A percentile compares a stretch with the other conserved stretches of the same genome.
phyloP scores from a whole-genome alignment of 768 basidiomycete genomes.

The Macrolepiota fuliginosa region DNA sequence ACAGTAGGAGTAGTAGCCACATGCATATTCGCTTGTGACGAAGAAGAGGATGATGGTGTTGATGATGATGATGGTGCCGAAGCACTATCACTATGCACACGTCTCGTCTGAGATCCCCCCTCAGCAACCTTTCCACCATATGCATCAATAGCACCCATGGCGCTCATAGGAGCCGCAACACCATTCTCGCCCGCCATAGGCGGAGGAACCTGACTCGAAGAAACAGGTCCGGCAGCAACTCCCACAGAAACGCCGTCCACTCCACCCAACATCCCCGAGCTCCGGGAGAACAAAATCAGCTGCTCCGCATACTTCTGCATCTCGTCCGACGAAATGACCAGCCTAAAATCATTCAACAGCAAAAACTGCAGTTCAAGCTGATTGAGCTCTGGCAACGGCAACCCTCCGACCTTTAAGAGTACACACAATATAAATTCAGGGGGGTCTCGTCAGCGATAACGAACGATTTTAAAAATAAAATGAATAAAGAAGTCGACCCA shows the following conservation, averaged over 20 bases:
- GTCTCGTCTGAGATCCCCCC: not conserved
- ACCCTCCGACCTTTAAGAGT: slow-evolving; percentile 82
- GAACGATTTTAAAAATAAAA: not conserved
- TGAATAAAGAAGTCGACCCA: slow-evolving; percentile 29
- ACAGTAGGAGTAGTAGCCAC: not conserved
- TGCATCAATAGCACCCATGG: slow-evolving; percentile 56
- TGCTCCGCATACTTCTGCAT: slow-evolving; percentile 96
- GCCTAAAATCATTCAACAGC: slow-evolving; percentile 90
- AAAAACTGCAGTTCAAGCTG: slow-evolving; percentile 97
- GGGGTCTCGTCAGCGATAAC: not conserved
- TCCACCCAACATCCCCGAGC: slow-evolving; percentile 1
- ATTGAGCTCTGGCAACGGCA: slow-evolving; percentile 90
- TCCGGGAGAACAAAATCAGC: slow-evolving; percentile 64
- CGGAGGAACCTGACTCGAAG: not conserved
- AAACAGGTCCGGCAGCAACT: not conserved
- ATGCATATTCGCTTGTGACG: not conserved
- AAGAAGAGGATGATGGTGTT: not conserved
- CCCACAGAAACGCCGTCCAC: not conserved
- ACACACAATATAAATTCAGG: not conserved
- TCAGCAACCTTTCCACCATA: slow-evolving; percentile 41
- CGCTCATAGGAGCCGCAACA: slow-evolving; percentile 22
- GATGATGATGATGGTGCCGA: not conserved
- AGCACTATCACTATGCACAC: not conserved
- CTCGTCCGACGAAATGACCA: slow-evolving; percentile 84
- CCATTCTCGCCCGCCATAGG: not conserved